A percentile compares a stretch with the other conserved stretches of the same genome.
Conservation (phyloP, 495 filamentous ascomycete genomes). For the Aspergillus saccharolyticus region DNA sequence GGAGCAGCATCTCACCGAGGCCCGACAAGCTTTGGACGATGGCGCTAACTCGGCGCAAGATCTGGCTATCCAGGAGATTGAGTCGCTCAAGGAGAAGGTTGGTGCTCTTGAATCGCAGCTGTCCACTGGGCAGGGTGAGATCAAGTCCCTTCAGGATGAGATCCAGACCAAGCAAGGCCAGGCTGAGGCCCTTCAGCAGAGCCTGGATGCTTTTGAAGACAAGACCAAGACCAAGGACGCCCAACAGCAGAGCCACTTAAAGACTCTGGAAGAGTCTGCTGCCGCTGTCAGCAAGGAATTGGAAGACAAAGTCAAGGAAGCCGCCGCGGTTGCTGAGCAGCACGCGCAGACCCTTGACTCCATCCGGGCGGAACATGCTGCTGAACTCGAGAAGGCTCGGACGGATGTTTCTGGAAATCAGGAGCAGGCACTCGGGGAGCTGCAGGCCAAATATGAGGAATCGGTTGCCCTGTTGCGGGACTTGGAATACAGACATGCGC, state of each 20-base stretch:
- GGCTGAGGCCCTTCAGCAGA: constrained; percentile 34
- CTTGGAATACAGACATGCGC: constrained; percentile 30
- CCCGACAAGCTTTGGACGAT: constrained; percentile 35
- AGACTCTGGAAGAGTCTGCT: constrained; percentile 33
- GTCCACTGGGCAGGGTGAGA: constrained; percentile 33
- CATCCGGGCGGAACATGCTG: constrained; percentile 28
- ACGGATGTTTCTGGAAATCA: constrained; percentile 29
- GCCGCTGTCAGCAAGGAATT: constrained; percentile 30
- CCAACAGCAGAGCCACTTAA: constrained; percentile 31
- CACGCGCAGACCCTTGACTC: constrained; percentile 31
- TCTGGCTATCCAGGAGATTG: constrained; percentile 38
- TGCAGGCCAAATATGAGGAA: constrained; percentile 40
- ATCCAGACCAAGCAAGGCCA: constrained; percentile 38
- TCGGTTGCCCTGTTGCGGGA: constrained; percentile 29
- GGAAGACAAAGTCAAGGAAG: constrained; percentile 29
- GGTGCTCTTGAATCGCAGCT: constrained; percentile 36
- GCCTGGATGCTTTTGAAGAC: constrained; percentile 29
- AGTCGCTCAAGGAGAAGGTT: constrained; percentile 38
- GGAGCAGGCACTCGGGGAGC: constrained; percentile 28
- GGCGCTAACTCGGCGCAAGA: constrained; percentile 31
- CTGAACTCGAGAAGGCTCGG: constrained; percentile 28
- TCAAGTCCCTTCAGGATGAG: constrained; percentile 39
- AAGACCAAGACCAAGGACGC: constrained; percentile 34
- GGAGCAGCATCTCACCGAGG: constrained; percentile 31
- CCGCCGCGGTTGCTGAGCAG: constrained; percentile 23